phyloP scores from a whole-genome alignment of 2,329 filamentous ascomycete species.

The Chrysosporium keratinophilum region DNA sequence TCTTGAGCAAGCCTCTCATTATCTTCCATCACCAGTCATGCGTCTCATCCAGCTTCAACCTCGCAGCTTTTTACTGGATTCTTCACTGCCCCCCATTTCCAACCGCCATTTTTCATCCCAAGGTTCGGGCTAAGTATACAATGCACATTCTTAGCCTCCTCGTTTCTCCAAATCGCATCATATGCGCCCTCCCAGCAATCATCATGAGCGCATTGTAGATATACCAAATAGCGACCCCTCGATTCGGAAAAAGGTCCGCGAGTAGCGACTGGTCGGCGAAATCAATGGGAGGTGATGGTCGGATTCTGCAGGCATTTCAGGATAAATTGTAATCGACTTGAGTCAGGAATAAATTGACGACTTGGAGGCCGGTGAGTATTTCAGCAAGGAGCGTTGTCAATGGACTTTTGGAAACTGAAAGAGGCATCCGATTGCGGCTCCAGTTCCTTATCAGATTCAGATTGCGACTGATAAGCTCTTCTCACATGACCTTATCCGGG shows the following conservation, averaged over 20 bases:
- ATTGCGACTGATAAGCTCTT: too few species aligned
- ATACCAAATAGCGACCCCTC: constrained; percentile 51
- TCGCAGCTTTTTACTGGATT: background rate
- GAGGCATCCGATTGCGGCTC: too few species aligned
- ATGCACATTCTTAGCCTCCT: constrained; percentile 52
- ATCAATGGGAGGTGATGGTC: constrained; percentile 40
- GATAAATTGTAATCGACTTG: constrained; percentile 45
- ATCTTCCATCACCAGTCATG: constrained; percentile 50
- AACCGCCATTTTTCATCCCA: constrained; percentile 43
- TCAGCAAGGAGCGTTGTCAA: constrained; percentile 21
- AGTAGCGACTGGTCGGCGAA: constrained; percentile 52
- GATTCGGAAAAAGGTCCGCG: constrained; percentile 46
- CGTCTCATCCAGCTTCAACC: constrained; percentile 38
- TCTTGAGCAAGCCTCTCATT: constrained; percentile 42
- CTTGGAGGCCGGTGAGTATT: constrained; percentile 44
- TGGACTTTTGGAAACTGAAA: too few species aligned
- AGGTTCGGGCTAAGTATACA: constrained; percentile 53
- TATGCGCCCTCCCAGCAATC: constrained; percentile 48
- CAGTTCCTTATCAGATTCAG: too few species aligned
- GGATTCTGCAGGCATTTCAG: constrained; percentile 38
- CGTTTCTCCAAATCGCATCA: constrained; percentile 50
- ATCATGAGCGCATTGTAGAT: constrained; percentile 54
- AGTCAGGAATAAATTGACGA: constrained; percentile 49
- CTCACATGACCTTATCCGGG: too few species aligned
- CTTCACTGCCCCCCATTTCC: constrained; percentile 4